phyloP scores from a whole-genome alignment of 1,284 basidiomycete species.

The Cutaneotrichosporon daszewskae region DNA sequence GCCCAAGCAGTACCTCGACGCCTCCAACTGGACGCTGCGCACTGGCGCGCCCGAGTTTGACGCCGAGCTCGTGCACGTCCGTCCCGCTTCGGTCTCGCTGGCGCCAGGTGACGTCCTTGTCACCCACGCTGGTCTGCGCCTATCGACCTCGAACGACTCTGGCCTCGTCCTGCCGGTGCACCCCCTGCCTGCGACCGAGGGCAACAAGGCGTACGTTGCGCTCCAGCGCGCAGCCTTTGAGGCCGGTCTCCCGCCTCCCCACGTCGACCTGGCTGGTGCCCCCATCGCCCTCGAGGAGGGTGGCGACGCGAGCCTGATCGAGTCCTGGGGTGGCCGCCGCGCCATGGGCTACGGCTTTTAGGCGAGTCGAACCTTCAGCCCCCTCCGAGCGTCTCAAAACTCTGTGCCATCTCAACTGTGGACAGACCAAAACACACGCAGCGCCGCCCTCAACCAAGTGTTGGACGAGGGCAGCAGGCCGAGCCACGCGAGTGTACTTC shows the following conservation, averaged over 20 bases:
- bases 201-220: constrained; percentile 19
- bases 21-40: constrained; percentile 29
- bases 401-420: too few species aligned
- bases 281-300: constrained; percentile 25
- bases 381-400: background rate
- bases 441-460: background rate
- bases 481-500: too few species aligned
- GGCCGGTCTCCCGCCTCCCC: constrained; percentile 34
- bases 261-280: constrained; percentile 13
- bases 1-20: constrained; percentile 26
- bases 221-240: constrained; percentile 35
- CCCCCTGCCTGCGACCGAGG: constrained; percentile 20
- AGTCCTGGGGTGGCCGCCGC: constrained; percentile 25
- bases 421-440: background rate
- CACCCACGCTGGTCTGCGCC: constrained; percentile 27
- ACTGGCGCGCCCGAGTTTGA: constrained; percentile 4
- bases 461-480: constrained; percentile 1
- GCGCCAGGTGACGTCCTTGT: constrained; percentile 38
- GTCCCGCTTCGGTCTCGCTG: constrained; percentile 20
- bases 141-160: constrained; percentile 10
- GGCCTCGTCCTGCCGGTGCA: constrained; percentile 32
- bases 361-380: background rate
- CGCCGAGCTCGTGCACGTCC: constrained; percentile 25
- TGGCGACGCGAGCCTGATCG: constrained; percentile 18
- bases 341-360: constrained; percentile 33